Base-by-base conservation (phyloP, 2,329 filamentous ascomycete genomes). In the Curvularia eragrostidis region DNA sequence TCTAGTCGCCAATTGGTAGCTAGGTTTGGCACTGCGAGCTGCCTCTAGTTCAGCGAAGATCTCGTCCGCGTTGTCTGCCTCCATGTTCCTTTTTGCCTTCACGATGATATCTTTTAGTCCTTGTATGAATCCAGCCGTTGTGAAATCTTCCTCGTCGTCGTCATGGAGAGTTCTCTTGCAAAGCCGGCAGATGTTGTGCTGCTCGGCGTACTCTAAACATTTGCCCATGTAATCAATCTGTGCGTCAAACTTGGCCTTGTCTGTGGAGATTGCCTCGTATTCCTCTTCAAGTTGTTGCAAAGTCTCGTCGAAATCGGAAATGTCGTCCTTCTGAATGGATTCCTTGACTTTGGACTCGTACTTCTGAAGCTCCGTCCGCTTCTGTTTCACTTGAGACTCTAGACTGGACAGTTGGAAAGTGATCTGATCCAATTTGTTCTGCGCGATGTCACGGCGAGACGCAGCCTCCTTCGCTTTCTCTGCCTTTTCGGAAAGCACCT, bases 1-100 rank as follows among this genome's bases (percentile, higher is more conserved):
- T 43, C 90, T 86, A 57, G 86, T 81, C 78, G 90, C 94, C 0
- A 86, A 87, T 58, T 97, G 92, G 69, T 91, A 92, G 58, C 87
- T 84, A 3, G 87, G 82, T 51, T 75, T 76, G 7, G 70, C 71
- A 43, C 73, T 84, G 52, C 86, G 85, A 41, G 91, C 83, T 50
- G 80, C 82, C 49, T 85, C 82, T 7, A 91, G 76, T 32, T 84
- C 81, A 24, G 84, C 82, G 59, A 91, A 84, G 3, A 87, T 76
- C 50, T 87, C 83, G 39, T 86, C 79, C 51, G 91, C 85, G 41
- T 86, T 83, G 54, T 87, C 84, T 32, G 87, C 87, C 42, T 86
- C 82, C 21, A 87, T 81, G 46, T 85, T 83, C 53, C 85, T 83
- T 18, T 76, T 74, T 7, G 80, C 79, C 59, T 82, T 82, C 48